A percentile compares a stretch with the other conserved stretches of the same genome.
Conservation (phyloP, 2,329 filamentous ascomycete genomes). For the Paraconiothyrium sp. region DNA sequence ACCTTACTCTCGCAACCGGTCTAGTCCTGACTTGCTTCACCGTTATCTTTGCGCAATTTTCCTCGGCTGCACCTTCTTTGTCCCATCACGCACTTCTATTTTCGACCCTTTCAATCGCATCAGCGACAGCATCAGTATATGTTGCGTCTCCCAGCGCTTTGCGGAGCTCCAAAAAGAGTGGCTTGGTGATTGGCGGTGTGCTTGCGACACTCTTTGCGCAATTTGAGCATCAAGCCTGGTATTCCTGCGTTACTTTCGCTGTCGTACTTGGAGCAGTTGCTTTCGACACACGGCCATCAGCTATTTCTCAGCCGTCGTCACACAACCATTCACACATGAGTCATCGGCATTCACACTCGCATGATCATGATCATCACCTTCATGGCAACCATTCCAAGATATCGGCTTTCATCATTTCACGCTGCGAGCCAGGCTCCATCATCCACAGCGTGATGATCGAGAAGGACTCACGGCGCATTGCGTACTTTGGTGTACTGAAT, state of each 20-base stretch:
- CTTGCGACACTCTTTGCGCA: constrained; percentile 34
- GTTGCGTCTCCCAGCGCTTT: constrained; percentile 54
- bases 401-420: constrained; percentile 76
- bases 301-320: constrained; percentile 37
- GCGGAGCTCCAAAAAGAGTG: constrained; percentile 48
- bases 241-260: constrained; percentile 29
- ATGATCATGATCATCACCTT: constrained; percentile 45
- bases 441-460: constrained; percentile 87
- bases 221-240: constrained; percentile 32
- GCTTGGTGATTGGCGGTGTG: constrained; percentile 42
- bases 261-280: constrained; percentile 51
- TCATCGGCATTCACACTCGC: constrained; percentile 41
- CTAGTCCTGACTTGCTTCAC: constrained; percentile 49
- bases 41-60: constrained; percentile 46
- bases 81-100: constrained; percentile 48
- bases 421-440: constrained; percentile 76
- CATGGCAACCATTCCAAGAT: constrained; percentile 69
- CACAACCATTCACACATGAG: constrained; percentile 43
- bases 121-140: constrained; percentile 54
- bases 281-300: constrained; percentile 50
- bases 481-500: constrained; percentile 96
- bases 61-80: constrained; percentile 44
- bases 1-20: constrained; percentile 55
- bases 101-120: constrained; percentile 53
- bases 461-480: constrained; percentile 92